Evolutionary conservation across 78 protist genomes (phyloP), one percentile per base, ranked within the genome.

Genomic region (Chrysochromulina parva): DNA sequence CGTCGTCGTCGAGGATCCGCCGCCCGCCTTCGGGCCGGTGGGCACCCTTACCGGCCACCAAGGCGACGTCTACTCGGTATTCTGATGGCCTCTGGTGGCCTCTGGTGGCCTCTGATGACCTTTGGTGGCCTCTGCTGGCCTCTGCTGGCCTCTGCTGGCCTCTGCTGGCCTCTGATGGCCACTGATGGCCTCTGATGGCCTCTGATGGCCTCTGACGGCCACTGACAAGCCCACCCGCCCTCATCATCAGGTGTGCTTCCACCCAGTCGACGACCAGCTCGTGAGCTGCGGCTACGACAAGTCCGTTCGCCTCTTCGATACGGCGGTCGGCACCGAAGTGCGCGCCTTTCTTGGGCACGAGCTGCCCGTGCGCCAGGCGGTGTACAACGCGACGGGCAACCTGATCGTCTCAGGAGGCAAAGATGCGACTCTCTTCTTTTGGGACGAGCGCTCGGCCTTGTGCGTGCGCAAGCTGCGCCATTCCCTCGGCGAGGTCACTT

Each of bases 361-460:
- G 13, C 85, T 92, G 7, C 54, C 93, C 17, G 95, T 95, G 47
- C 55, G 95, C 38, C 24, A 69, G 17, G 96, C 90, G 58, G 69
- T 87, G 13, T 95, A 93, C 88, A 95, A 92, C 67, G 92, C 95
- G 66, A 93, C 93, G 54, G 98, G 98, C 50, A 96, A 97, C 91
- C 78, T 97, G 17, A 48, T 96, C 28, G 89, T 97, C 59, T 59
- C 74, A 6, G 88, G 73, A 47, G 65, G 73, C 71, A 71, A 71
- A 52, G 80, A 71, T 38, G 80, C 80, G 80, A 28, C 80, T 59
- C 89, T 97, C 47, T 93, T 92, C 53, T 95, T 97, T 71, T 97
- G 99, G 99, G 99, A 97, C 93, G 88, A 96, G 22, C 86, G 82
- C 11, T 90, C 95, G 50, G 98, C 98, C 54, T 85, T 95, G 11